Evolutionary conservation across 169 alveolate genomes (phyloP).

Genomic region (Eimeria sp.): DNA sequence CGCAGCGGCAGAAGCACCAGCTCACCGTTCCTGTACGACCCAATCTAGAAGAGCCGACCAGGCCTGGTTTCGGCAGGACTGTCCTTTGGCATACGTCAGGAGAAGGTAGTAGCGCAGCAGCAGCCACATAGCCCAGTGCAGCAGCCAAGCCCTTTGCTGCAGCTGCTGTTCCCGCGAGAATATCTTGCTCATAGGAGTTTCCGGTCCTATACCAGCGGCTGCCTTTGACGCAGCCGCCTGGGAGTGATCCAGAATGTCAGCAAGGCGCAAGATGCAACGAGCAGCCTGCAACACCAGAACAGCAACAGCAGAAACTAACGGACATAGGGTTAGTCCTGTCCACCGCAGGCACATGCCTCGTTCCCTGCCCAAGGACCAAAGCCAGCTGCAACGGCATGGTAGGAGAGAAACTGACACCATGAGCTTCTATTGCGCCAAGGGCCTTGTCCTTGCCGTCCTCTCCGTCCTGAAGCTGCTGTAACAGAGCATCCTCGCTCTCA

Average conservation of each 20-base stretch:
- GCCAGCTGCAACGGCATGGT: neutral
- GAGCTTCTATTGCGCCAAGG: conserved; percentile 54
- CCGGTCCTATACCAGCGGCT: conserved; percentile 69
- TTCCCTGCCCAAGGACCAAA: neutral
- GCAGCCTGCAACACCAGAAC: conserved; percentile 59
- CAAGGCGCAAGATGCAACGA: conserved; percentile 80
- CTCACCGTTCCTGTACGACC: conserved; percentile 81
- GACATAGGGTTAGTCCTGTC: neutral
- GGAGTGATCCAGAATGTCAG: conserved; percentile 78
- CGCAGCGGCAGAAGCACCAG: neutral
- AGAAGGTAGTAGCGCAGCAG: conserved; percentile 76
- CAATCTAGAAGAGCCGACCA: conserved; percentile 79
- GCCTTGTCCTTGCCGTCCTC: conserved; percentile 81
- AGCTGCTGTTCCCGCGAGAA: conserved; percentile 78
- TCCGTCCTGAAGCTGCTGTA: conserved; percentile 78
- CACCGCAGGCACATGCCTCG: neutral
- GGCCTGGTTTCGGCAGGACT: conserved; percentile 73
- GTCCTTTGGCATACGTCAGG: conserved; percentile 76
- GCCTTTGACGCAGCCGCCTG: conserved; percentile 76
- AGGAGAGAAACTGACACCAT: conserved; percentile 27
- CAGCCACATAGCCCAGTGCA: conserved; percentile 84
- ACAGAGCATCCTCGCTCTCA: conserved; percentile 80
- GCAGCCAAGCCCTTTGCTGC: conserved; percentile 82
- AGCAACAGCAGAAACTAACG: neutral
- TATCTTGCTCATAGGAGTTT: conserved; percentile 48